Evolutionary conservation across 2,329 filamentous ascomycete species (phyloP).

Genomic region (Paecilomyces dactylethromorphus): DNA sequence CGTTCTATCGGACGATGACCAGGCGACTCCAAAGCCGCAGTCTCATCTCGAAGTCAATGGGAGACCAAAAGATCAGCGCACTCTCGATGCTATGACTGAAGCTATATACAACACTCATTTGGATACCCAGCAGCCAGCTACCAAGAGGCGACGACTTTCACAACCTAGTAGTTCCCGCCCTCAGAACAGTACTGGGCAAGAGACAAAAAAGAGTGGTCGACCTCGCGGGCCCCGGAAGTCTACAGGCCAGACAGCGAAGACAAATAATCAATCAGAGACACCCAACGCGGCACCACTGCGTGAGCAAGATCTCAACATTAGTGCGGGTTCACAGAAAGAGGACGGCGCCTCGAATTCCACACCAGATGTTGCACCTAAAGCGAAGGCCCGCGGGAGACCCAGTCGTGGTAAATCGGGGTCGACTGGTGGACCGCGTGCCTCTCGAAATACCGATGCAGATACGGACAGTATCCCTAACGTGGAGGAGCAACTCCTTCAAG

Average conservation of each 20-base stretch:
- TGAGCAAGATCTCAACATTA: conserved; percentile 14
- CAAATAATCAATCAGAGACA: conserved; percentile 4
- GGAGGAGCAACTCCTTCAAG: neutral
- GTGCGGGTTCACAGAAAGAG: conserved; percentile 8
- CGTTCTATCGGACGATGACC: neutral
- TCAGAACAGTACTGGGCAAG: conserved; percentile 1
- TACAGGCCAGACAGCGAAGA: neutral
- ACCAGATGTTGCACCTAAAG: conserved; percentile 5
- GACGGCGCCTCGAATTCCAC: conserved; percentile 4
- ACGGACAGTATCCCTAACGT: neutral
- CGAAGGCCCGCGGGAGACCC: neutral
- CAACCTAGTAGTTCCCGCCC: conserved; percentile 5
- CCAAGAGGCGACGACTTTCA: conserved; percentile 25
- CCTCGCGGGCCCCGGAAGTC: conserved; percentile 7
- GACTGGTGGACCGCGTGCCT: neutral
- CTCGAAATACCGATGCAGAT: neutral
- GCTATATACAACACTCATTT: neutral
- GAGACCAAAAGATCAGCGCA: neutral
- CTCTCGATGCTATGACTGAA: neutral
- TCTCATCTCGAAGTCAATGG: conserved; percentile 10
- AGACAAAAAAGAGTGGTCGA: conserved; percentile 17
- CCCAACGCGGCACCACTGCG: conserved; percentile 8
- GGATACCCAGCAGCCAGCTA: conserved; percentile 12
- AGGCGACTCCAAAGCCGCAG: neutral
- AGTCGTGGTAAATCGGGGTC: neutral